Evolutionary conservation across 2,329 filamentous ascomycete genomes (phyloP), one percentile per base, ranked within the genome.

Genomic region (Dothideomycetes sp.): DNA sequence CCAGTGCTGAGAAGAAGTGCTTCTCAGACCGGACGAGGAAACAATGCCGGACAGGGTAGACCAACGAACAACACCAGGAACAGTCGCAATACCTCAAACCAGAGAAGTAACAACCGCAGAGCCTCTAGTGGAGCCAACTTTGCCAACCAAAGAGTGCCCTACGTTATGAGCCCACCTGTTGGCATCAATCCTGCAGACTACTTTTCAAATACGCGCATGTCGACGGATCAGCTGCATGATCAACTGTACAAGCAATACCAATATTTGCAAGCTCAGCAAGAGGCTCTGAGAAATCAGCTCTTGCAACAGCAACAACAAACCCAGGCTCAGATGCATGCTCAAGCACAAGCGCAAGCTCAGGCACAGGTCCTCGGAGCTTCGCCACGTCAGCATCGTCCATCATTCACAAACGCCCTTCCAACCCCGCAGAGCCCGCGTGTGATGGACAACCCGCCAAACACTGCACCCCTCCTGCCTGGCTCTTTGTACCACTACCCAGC

Each of bases 41-140:
- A 67, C 19, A 64, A 40, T 62, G 63, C 10, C 47, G 30, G 30
- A 32, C 31, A 31, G 7, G 15, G 36, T 31, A 36, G 32, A 9
- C 34, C 38, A 47, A 57, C 43, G 62, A 70, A 49, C 62, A 73
- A 49, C 64, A 66, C 27, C 32, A 54, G 58, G 43, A 63, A 59
- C 33, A 61, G 68, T 43, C 65, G 71, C 49, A 64, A 64, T 35
- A 63, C 62, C 44, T 63, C 67, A 12, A 61, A 64, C 38, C 63
- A 68, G 36, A 65, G 72, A 38, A 64, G 64, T 31, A 65, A 66
- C 36, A 58, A 66, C 44, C 65, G 75, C 44, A 66, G 75, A 50
- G 65, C 75, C 12, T 79, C 75, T 2, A 76, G 73, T 54, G 70
- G 72, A 22, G 66, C 70, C 4, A 66, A 66, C 4, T 68, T 62